These are phyloP conservation scores for Podospora pseudopauciseta DNA, from an alignment of 495 filamentous ascomycete species.

Conservation along the genomic window DNA sequence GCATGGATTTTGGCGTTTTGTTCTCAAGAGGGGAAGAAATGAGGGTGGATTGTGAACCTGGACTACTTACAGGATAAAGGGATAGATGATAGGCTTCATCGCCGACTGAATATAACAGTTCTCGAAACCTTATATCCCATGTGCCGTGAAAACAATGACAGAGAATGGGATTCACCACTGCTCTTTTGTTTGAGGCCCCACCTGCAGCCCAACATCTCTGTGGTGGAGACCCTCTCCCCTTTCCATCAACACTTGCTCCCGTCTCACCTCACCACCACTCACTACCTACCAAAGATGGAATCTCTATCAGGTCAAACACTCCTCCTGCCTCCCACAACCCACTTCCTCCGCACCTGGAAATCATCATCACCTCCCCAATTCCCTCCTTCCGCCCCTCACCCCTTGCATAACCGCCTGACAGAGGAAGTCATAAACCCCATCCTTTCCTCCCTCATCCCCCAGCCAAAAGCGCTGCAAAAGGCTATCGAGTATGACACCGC, in stretches of 20 bases:
- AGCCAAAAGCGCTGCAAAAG: background rate
- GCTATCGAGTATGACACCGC: background rate
- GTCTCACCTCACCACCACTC: background rate
- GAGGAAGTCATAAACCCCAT: background rate
- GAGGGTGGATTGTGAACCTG: background rate
- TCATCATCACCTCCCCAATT: background rate
- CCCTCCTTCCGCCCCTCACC: background rate
- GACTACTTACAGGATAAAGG: background rate
- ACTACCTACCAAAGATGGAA: background rate
- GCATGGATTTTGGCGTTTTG: background rate
- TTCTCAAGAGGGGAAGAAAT: background rate
- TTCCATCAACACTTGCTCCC: no score
- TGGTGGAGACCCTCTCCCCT: no score
- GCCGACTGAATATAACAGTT: background rate
- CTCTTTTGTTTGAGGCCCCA: no score
- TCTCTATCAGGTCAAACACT: background rate
- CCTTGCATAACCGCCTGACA: background rate
- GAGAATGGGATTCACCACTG: no score
- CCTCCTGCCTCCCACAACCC: background rate
- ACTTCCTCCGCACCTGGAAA: background rate
- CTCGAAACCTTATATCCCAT: background rate
- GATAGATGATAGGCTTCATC: background rate
- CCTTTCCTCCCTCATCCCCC: background rate
- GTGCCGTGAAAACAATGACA: no score
- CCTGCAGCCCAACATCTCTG: no score